These are phyloP conservation scores for Dactylellina cionopaga DNA, from an alignment of 2,329 filamentous ascomycete genomes.

Conservation along the genomic window DNA sequence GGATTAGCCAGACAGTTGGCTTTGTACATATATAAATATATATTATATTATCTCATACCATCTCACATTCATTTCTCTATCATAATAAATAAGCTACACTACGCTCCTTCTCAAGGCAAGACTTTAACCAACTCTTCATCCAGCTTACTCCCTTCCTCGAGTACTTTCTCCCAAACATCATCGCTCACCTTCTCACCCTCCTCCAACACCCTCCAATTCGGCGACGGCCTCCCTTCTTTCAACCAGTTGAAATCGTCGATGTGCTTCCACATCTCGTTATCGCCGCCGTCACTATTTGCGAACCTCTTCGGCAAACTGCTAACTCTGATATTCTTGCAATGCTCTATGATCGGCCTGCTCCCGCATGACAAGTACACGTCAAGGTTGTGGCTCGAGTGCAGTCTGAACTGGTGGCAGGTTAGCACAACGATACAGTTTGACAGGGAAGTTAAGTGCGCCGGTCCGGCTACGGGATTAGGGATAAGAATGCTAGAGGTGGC, in stretches of 20 bases:
- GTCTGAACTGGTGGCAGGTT: constrained; percentile 84
- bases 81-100: too few species aligned
- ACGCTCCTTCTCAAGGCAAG: neutral
- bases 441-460: constrained; percentile 83
- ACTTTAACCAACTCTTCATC: neutral
- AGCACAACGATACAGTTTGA: constrained; percentile 79
- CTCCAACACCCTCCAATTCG: constrained; percentile 82
- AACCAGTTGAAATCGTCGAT: constrained; percentile 99
- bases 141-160: neutral
- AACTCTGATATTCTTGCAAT: constrained; percentile 81
- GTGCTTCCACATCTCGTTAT: constrained; percentile 81
- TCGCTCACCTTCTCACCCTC: constrained; percentile 70
- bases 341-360: constrained; percentile 92
- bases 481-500: constrained; percentile 77
- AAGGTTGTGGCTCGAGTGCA: constrained; percentile 85
- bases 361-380: constrained; percentile 83
- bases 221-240: constrained; percentile 78
- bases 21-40: neutral
- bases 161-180: constrained; percentile 69
- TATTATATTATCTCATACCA: neutral
- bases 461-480: constrained; percentile 79
- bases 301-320: constrained; percentile 76
- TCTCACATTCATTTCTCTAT: neutral
- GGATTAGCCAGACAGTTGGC: too few species aligned
- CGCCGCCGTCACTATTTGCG: constrained; percentile 62